Percentiles rank a stretch among this genome's conserved stretches.
Evolutionary conservation across 2,329 filamentous ascomycete genomes (phyloP).

Genomic region (Colletotrichum noveboracense): DNA sequence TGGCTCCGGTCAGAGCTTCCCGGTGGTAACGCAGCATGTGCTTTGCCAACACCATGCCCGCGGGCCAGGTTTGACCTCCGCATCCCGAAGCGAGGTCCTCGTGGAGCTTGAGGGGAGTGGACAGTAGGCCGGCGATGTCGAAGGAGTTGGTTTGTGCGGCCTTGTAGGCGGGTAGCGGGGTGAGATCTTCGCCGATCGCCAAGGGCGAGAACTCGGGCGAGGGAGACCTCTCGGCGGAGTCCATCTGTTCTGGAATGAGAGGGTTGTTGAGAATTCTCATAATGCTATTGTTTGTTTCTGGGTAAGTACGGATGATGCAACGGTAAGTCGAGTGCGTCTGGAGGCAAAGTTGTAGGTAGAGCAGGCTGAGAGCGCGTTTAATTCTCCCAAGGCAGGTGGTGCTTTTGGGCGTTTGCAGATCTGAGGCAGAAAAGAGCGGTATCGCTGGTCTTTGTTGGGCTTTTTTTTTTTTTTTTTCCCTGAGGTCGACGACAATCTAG

Average conservation of each 20-base stretch:
- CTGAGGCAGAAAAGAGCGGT: slow-evolving; percentile 6
- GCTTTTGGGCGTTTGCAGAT: neutral
- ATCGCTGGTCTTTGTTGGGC: neutral
- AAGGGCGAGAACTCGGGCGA: slow-evolving; percentile 58
- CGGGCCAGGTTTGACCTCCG: slow-evolving; percentile 93
- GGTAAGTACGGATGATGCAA: neutral
- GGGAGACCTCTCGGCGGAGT: slow-evolving; percentile 32
- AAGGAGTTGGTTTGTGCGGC: slow-evolving; percentile 55
- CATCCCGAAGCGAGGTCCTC: slow-evolving; percentile 90
- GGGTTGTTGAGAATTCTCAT: slow-evolving; percentile 20
- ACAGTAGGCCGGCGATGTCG: slow-evolving; percentile 77
- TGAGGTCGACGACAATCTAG: slow-evolving; percentile 20
- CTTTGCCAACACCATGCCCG: slow-evolving; percentile 85
- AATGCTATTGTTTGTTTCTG: neutral
- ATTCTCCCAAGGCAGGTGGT: neutral
- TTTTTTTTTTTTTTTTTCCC: neutral
- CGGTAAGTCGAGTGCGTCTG: neutral
- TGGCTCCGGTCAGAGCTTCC: slow-evolving; percentile 65
- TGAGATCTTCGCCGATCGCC: slow-evolving; percentile 57
- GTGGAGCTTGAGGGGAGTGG: slow-evolving; percentile 73
- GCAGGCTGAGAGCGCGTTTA: neutral
- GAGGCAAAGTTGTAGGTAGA: neutral
- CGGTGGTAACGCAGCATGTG: slow-evolving; percentile 81
- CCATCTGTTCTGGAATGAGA: slow-evolving; percentile 13
- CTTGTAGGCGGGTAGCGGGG: slow-evolving; percentile 67